Base-by-base conservation (phyloP, 345 rosid genomes). In the Nasturtium officinale region DNA sequence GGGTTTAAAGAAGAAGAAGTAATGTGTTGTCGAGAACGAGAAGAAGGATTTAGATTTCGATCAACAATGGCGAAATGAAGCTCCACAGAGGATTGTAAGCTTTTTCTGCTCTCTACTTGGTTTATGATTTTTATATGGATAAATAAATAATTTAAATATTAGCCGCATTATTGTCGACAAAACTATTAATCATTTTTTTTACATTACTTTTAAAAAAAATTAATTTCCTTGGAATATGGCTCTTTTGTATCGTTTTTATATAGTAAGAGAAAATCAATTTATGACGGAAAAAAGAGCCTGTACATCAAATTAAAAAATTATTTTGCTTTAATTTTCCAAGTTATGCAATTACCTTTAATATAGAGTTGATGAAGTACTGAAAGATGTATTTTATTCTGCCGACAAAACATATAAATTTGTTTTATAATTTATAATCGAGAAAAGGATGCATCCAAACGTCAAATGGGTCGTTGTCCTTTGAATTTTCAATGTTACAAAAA, bases 1-100 rank as follows among this genome's bases (percentile, higher is more conserved):
- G 75, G 77, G 78, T 52, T 81, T 72, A n/a, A 47, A 33, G 47
- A 12, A 33, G 47, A 12, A 42, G 74, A 76, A 65, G 63, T 72
- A 42, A 52, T 5, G 9, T n/a, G 47, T 59, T 20, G 23, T 30
- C 4, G 43, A 58, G 62, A 33, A 17, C 2, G 43, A 58, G 62
- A 33, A 17, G 28, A 35, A 58, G 9, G 45, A 58, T 33, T 58
- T 35, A 37, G 16, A 58, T 33, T 58, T 58, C 17, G 29, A 58
- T 12, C 3, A 58, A 35, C 46, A 58, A 58, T 58, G 63, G 63
- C 29, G 46, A 58, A 35, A 37, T 10, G 45, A 11, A 58, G 46
- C 63, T 17, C 9, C 47, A 37, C 12, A 38, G 48, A 38, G 35
- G 42, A 40, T 15, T n/a, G 63, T 18, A 30, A 32, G 46, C 16